phyloP scores from a whole-genome alignment of 202 grass and related monocot genomes.

The Hordeum pubiflorum region DNA sequence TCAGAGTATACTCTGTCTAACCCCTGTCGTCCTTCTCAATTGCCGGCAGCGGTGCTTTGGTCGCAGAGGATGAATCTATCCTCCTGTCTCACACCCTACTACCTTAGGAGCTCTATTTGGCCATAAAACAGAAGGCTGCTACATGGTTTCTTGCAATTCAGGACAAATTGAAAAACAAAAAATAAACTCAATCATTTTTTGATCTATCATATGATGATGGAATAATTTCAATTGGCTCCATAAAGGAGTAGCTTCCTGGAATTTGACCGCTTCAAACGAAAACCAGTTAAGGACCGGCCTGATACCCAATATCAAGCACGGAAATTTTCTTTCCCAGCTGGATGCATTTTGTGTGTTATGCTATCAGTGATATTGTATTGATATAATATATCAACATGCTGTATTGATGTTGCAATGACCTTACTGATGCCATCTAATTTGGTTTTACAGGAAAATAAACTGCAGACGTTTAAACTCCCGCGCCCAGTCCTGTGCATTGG shows the following conservation, averaged over 20 bases:
- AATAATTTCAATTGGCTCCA: not conserved
- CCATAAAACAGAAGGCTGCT: not conserved
- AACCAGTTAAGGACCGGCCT: not conserved
- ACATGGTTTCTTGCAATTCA: not conserved
- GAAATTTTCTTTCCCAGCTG: not conserved
- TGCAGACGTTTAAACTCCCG: conserved; percentile 80
- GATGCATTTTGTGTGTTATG: not conserved
- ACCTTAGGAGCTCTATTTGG: no score
- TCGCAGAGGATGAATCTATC: not conserved
- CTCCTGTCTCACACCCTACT: not conserved
- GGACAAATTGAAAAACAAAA: not conserved
- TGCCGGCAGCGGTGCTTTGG: not conserved
- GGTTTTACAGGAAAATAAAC: conserved; percentile 50
- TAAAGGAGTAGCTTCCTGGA: not conserved
- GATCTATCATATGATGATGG: not conserved
- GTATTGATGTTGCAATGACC: conserved; percentile 3
- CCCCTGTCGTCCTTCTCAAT: not conserved
- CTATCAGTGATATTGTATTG: not conserved
- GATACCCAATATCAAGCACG: not conserved
- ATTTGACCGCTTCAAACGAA: not conserved
- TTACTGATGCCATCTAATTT: conserved; percentile 29
- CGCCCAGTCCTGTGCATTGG: conserved; percentile 69
- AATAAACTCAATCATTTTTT: not conserved
- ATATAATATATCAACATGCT: not conserved
- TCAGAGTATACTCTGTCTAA: no score